Base-by-base conservation (phyloP, 306 rosid species). In the Begonia fuchsioides region DNA sequence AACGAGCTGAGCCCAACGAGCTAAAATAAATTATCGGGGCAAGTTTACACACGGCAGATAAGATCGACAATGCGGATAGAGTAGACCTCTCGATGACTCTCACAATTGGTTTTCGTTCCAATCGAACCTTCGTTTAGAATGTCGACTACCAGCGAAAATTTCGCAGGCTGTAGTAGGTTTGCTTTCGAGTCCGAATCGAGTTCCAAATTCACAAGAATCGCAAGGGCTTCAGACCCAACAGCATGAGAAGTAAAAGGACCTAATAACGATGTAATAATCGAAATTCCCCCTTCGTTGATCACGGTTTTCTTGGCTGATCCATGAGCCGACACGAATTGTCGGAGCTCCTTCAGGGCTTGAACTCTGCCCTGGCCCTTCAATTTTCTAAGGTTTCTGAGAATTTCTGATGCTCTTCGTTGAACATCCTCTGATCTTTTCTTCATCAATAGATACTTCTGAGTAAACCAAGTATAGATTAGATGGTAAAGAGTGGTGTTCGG, bases 191-290 rank as follows among this genome's bases (percentile, higher is more conserved):
- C 83, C 13, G 54, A 59, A 56, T 57, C 62, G 17, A 77, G 65
- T 10, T 61, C 72, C 71, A 84, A 66, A 47, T 70, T 73, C 50
- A 75, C 87, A 0, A 84, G 76, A 44, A 76, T 84, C 50, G 83
- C 95, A 58, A 84, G 54, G 1, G 67, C 83, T 67, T 80, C 87
- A 0, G 95, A 81, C 26, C 95, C 95, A 60, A 84, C 87, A 0
- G 87, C 83, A 12, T 84, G 77, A 2, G 95, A 84, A 44, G 95
- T 77, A 56, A 84, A 84, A 59, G 80, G 86, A 54, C 95, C 93
- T 44, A 84, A 32, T 18, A 77, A 39, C 20, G 86, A 76, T 14
- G 72, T 64, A 58, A 80, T 52, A 62, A 75, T 53, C 47, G 56
- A 52, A 12, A 71, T 58, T 10, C 77, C 93, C 6, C 69, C 80